phyloP scores from a whole-genome alignment of 75 land plant genomes.

The Gnetum montanum region DNA sequence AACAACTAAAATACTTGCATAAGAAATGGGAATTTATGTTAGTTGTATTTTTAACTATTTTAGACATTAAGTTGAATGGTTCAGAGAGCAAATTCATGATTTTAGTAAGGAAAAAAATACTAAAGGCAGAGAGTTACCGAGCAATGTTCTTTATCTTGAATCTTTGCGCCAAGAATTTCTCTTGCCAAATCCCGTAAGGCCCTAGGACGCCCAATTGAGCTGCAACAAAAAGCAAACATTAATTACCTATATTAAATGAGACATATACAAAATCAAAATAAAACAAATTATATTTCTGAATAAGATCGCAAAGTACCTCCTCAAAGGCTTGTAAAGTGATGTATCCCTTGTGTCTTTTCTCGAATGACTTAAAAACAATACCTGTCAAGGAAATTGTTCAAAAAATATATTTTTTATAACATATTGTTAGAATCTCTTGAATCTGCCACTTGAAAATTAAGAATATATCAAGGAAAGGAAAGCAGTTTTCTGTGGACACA shows the following conservation, averaged over 20 bases:
- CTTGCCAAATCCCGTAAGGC: constrained; percentile 70
- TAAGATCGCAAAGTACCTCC: constrained; percentile 30
- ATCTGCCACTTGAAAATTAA: background rate
- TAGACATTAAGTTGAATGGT: background rate
- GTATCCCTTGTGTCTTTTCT: constrained; percentile 75
- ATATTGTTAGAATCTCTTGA: background rate
- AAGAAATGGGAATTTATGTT: too few species aligned
- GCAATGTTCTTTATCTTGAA: constrained; percentile 81
- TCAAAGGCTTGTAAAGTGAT: constrained; percentile 51
- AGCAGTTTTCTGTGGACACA: background rate
- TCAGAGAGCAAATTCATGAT: too few species aligned
- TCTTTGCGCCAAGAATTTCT: constrained; percentile 54
- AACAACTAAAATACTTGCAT: too few species aligned
- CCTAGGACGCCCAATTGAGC: constrained; percentile 40
- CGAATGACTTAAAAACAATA: constrained; percentile 76
- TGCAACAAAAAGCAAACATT: constrained; percentile 4
- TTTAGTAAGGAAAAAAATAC: background rate
- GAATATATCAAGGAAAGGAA: background rate
- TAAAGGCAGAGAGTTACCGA: constrained; percentile 42
- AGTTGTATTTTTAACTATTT: background rate
- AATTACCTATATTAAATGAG: background rate
- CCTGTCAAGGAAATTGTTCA: too few species aligned
- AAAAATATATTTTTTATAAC: background rate
- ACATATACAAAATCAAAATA: background rate
- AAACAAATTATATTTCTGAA: background rate